Evolutionary conservation across 495 filamentous ascomycete genomes (phyloP).

Genomic region (Penicillium lagena): DNA sequence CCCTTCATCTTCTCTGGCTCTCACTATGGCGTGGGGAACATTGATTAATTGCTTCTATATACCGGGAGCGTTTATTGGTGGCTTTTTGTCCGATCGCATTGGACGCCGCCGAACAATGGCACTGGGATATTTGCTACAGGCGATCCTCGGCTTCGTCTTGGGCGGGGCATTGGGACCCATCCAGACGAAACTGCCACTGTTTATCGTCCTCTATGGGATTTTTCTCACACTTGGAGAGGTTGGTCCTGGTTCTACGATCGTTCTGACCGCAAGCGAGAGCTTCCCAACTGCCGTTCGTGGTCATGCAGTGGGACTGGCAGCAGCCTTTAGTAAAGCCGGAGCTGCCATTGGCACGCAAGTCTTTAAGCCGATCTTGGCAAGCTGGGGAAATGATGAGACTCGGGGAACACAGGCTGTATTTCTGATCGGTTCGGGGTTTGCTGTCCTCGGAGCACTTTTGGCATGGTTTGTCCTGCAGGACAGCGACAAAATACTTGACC

Average conservation of each 20-base stretch:
- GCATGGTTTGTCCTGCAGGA: conserved; percentile 24
- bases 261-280: conserved; percentile 50
- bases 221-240: conserved; percentile 72
- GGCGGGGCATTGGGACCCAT: conserved; percentile 53
- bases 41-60: conserved; percentile 77
- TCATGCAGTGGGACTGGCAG: conserved; percentile 76
- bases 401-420: conserved; percentile 22
- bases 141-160: conserved; percentile 67
- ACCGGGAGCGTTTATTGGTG: conserved; percentile 66
- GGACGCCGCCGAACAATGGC: conserved; percentile 63
- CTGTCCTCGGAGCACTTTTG: conserved; percentile 13
- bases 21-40: conserved; percentile 71
- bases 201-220: conserved; percentile 62
- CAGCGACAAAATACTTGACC: conserved; percentile 14
- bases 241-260: conserved; percentile 78
- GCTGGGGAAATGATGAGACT: conserved; percentile 15
- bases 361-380: conserved; percentile 38
- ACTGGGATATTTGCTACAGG: conserved; percentile 50
- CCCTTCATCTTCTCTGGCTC: conserved; percentile 33
- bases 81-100: conserved; percentile 57
- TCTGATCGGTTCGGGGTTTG: conserved; percentile 22
- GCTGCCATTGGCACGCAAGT: conserved; percentile 75
- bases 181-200: conserved; percentile 54
- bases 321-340: conserved; percentile 71
- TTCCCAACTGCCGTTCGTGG: conserved; percentile 71